Evolutionary conservation across 768 basidiomycete genomes (phyloP), one percentile per base, ranked within the genome.

Genomic region (Russula brevipes): DNA sequence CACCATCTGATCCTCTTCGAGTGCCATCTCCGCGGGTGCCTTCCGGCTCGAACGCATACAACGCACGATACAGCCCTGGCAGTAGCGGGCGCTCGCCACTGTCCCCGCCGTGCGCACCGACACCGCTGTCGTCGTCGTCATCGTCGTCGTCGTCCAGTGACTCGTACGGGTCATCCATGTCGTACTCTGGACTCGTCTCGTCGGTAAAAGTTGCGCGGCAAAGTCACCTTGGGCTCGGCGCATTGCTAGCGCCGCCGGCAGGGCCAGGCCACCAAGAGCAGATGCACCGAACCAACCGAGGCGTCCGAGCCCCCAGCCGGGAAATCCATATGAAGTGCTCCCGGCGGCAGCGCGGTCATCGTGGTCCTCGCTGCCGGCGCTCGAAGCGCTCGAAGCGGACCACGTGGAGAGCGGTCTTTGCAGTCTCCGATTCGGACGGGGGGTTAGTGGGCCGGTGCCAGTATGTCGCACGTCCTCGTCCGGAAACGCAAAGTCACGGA

Each of bases 11-110:
- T 86, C 91, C 73, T 91, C 88, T 66, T 79, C 82, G 59, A 94
- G 74, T 49, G 77, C 78, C 89, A 93, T 91, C 82, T 94, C 92
- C 39, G 89, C 87, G 17, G n/a, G 83, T 84, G 2, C 89, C 87
- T 69, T 92, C 89, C 0, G 89, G 87, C 63, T 86, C 85, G 66
- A 94, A 93, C 4, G 84, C 79, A 66, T 87, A 94, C 72, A 91
- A 12, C 8, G 91, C 89, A 16, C 86, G 83, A 69, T 94, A 94
- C 1, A 88, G 62, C 0, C 91, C 91, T 0, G 91, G 87, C 24
- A 78, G 74, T 2, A 90, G 78, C 46, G 78, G 78, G 33, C 60
- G 70, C 31, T 74, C 68, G 3, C 54, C 70, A 45, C 73, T 72
- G 16, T 70, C 74, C 8, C 69, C 67, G 10, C 69, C 71, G 24